Percentiles rank a stretch among this genome's conserved stretches.
Conservation (phyloP, 768 basidiomycete species). For the Lactarius trivialis region DNA sequence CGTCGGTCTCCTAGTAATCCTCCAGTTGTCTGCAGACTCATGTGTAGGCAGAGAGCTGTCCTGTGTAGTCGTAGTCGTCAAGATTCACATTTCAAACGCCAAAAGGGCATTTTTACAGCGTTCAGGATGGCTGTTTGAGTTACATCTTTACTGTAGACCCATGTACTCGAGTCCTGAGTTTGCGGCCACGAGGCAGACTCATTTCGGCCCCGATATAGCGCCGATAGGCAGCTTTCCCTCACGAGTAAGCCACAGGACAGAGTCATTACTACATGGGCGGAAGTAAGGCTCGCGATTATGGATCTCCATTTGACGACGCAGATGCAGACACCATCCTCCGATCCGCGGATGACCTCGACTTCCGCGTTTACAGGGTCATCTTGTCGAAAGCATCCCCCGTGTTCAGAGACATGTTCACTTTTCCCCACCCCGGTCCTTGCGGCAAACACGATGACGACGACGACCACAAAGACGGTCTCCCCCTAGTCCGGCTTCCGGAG, state of each 20-base stretch:
- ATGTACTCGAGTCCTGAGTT: neutral
- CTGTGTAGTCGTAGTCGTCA: too few relatives aligned
- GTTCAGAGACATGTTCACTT: conserved; percentile 14
- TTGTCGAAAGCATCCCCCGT: conserved; percentile 18
- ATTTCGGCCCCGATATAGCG: neutral
- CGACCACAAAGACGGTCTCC: neutral
- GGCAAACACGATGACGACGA: neutral
- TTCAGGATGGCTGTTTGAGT: too few relatives aligned
- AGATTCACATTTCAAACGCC: too few relatives aligned
- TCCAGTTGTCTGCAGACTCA: too few relatives aligned
- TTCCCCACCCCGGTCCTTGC: neutral
- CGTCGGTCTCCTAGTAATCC: too few relatives aligned
- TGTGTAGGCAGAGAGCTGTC: too few relatives aligned
- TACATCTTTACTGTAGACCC: too few relatives aligned
- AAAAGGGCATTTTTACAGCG: too few relatives aligned
- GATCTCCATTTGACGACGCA: conserved; percentile 13
- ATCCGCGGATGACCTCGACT: conserved; percentile 19
- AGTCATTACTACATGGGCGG: neutral
- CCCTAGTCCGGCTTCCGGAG: neutral
- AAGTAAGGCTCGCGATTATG: neutral
- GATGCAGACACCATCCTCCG: conserved; percentile 21
- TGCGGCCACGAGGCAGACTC: neutral
- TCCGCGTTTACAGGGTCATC: conserved; percentile 18
- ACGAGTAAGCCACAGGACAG: too few relatives aligned
- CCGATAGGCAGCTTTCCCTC: too few relatives aligned